Evolutionary conservation across 2,329 filamentous ascomycete species (phyloP).

Genomic region (Penicillium sp.): DNA sequence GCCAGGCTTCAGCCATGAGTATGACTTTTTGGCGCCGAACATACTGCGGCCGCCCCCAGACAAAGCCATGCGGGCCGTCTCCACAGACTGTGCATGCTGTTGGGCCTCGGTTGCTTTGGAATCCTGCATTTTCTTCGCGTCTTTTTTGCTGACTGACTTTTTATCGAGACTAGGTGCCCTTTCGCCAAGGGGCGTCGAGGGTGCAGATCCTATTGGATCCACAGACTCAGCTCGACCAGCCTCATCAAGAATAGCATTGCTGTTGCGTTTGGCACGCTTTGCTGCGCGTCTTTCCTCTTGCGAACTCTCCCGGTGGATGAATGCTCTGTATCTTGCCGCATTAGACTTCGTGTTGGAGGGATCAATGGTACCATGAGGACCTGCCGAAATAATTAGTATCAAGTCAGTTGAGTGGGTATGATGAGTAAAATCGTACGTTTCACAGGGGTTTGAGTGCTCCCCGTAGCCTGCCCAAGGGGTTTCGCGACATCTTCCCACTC

Average conservation of each 20-base stretch:
- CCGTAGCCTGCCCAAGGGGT: conserved; percentile 28
- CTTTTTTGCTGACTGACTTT: conserved; percentile 82
- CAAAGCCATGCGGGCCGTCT: conserved; percentile 71
- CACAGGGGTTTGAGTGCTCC: conserved; percentile 37
- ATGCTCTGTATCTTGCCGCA: conserved; percentile 55
- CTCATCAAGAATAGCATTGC: conserved; percentile 53
- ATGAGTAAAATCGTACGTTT: conserved; percentile 38
- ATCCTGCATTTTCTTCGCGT: conserved; percentile 73
- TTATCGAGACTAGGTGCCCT: conserved; percentile 58
- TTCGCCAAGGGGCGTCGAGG: conserved; percentile 48
- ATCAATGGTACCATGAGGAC: conserved; percentile 39
- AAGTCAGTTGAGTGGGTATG: not conserved
- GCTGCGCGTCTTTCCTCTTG: conserved; percentile 69
- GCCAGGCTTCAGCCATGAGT: conserved; percentile 47
- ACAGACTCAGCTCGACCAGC: conserved; percentile 55
- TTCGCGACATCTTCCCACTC: conserved; percentile 73
- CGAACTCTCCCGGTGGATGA: conserved; percentile 65
- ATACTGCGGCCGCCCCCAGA: conserved; percentile 43
- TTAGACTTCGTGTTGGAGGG: conserved; percentile 46
- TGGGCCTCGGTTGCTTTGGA: conserved; percentile 71
- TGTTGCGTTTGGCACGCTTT: conserved; percentile 64
- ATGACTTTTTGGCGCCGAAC: conserved; percentile 48
- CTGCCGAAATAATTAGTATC: conserved; percentile 27
- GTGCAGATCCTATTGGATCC: conserved; percentile 60
- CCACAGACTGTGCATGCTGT: conserved; percentile 77